phyloP scores from a whole-genome alignment of 129 eudicot genomes.

The Helianthus annuus region HanXRQr2.0-SUNRISE NC_035436.2:117302731-117303230 shows the following conservation, averaged over 20 bases:
- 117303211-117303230: neutral
- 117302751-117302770: neutral
- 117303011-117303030: neutral
- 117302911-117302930: neutral
- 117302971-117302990: neutral
- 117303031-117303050: conserved; percentile 14
- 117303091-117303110: conserved; percentile 4
- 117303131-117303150: conserved; percentile 7
- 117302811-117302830: neutral
- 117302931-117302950: neutral
- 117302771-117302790: conserved; percentile 11
- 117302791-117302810: neutral
- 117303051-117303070: neutral
- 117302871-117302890: neutral
- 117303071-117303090: neutral
- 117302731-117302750: neutral
- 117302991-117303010: neutral
- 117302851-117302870: conserved; percentile 8
- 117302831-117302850: neutral
- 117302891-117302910: neutral
- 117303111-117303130: conserved; percentile 23
- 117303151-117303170: neutral
- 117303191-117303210: neutral
- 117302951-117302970: neutral
- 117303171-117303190: neutral